phyloP scores from a whole-genome alignment of 2,329 filamentous ascomycete species.

The Aspergillus aculeatinus region DNA sequence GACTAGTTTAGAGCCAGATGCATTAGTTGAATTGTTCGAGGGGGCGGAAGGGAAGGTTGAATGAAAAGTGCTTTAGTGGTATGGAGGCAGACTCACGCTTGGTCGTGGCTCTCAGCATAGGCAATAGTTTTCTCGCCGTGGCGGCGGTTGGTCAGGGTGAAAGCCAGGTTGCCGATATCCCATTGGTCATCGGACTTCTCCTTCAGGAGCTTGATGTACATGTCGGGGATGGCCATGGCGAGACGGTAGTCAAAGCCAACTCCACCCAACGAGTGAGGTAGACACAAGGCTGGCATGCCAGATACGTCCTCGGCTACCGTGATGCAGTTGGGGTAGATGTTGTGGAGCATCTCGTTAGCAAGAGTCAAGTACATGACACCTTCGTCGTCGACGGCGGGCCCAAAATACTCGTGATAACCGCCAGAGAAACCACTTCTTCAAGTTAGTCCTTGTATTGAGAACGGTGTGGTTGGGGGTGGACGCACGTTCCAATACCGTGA shows the following conservation, averaged over 20 bases:
- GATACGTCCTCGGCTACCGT: slow-evolving; percentile 97
- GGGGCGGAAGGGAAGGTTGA: neutral
- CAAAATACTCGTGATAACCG: slow-evolving; percentile 98
- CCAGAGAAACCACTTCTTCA: slow-evolving; percentile 80
- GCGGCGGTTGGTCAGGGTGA: slow-evolving; percentile 85
- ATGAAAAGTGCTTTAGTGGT: neutral
- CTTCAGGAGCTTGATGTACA: slow-evolving; percentile 99
- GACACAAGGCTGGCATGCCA: slow-evolving; percentile 94
- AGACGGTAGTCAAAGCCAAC: slow-evolving; percentile 96
- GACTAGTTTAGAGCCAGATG: slow-evolving; percentile 49
- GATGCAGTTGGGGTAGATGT: slow-evolving; percentile 82
- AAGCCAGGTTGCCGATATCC: slow-evolving; percentile 82
- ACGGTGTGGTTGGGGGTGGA: slow-evolving; percentile 17
- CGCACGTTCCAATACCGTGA: slow-evolving; percentile 94
- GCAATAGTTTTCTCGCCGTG: slow-evolving; percentile 98
- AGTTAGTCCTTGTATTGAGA: slow-evolving; percentile 1
- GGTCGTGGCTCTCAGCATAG: slow-evolving; percentile 95
- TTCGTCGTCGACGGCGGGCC: slow-evolving; percentile 82
- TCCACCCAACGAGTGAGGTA: slow-evolving; percentile 80
- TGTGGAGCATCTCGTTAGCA: slow-evolving; percentile 92
- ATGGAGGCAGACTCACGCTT: slow-evolving; percentile 67
- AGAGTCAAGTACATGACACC: slow-evolving; percentile 93
- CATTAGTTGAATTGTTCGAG: neutral
- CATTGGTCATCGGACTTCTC: slow-evolving; percentile 87
- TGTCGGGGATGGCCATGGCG: slow-evolving; percentile 95